Conservation (phyloP, 1,284 basidiomycete genomes). For the Ceratobasidium sp. region DNA sequence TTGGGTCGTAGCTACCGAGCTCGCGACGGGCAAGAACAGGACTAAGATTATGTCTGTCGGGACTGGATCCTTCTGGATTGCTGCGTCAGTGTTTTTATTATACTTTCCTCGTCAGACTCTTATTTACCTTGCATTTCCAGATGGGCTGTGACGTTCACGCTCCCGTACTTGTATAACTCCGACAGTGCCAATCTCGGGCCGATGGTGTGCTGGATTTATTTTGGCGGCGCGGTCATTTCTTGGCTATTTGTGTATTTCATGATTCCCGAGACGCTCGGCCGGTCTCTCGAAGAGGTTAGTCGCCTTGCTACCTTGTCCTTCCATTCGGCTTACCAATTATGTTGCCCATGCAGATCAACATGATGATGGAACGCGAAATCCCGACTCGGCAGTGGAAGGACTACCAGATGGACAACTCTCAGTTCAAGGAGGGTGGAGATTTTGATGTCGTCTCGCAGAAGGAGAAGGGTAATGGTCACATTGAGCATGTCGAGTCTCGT, state of each 20-base stretch:
- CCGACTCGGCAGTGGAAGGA: conserved; percentile 54
- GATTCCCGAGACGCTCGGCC: conserved; percentile 56
- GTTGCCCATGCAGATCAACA: conserved; percentile 42
- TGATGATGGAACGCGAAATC: conserved; percentile 51
- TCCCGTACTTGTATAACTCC: conserved; percentile 54
- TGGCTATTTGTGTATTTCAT: conserved; percentile 59
- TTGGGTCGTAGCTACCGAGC: conserved; percentile 54
- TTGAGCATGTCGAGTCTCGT: conserved; percentile 48
- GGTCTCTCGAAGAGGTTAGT: conserved; percentile 54
- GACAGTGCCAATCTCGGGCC: conserved; percentile 56
- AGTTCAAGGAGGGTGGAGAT: conserved; percentile 41
- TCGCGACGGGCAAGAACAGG: conserved; percentile 57
- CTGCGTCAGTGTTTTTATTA: conserved; percentile 49
- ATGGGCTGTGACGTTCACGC: conserved; percentile 58
- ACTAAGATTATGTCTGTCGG: conserved; percentile 59
- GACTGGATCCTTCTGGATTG: conserved; percentile 59
- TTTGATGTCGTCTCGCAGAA: conserved; percentile 48
- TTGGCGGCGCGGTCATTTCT: conserved; percentile 54
- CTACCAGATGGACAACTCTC: conserved; percentile 54
- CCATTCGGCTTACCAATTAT: conserved; percentile 48
- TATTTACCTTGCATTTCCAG: conserved; percentile 1
- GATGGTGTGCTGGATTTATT: conserved; percentile 58
- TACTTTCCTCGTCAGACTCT: not conserved
- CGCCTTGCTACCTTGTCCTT: not conserved
- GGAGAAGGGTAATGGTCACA: conserved; percentile 52